Base-by-base conservation (phyloP, 2,329 filamentous ascomycete genomes). In the Alternaria hordeiaustralica region DNA sequence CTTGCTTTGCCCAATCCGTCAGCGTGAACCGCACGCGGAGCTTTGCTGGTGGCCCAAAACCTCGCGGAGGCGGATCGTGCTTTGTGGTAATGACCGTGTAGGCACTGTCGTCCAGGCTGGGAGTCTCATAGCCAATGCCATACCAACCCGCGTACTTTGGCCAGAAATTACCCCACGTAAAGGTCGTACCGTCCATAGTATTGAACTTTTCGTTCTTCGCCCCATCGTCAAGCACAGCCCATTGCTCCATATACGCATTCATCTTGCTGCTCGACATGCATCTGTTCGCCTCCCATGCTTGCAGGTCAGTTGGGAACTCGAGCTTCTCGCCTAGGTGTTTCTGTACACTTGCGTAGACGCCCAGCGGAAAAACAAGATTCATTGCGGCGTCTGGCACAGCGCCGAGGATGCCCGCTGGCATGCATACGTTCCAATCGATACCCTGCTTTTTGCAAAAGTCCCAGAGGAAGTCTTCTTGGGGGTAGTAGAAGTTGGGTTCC, bases 401-500 rank as follows among this genome's bases (percentile, higher is more conserved):
- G 12, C 84, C 85, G 23, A 84, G 72, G 58, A 87, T 84, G 70
- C 79, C 82, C 0, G 80, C 81, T 0, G 86, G 85, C 60, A 83
- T 82, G 25, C 81, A 81, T 15, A 86, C 75, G 64, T 83, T 86
- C 82, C 82, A 87, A 21, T 65, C 63, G 9, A 80, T 76, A 12
- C 57, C 55, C 18, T 82, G 71, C 2, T 74, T 68, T 23, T 75
- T 66, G 71, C 83, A 84, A 68, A 80, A 87, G 1, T 75, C 69
- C 54, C 72, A 79, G 2, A 87, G 78, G 5, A 77, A 73, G 63
- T 87, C 84, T 75, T 87, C 85, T 75, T 87, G 85, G 0, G 79
- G 73, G 65, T 86, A 87, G 79, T 87, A 87, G 74, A 87, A 87
- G 72, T 87, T 87, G 2, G 82, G 81, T 60, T 83, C 82, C 0